Evolutionary conservation across 78 protist species (phyloP).

Genomic region (Mastigamoeba balamuthi): DNA sequence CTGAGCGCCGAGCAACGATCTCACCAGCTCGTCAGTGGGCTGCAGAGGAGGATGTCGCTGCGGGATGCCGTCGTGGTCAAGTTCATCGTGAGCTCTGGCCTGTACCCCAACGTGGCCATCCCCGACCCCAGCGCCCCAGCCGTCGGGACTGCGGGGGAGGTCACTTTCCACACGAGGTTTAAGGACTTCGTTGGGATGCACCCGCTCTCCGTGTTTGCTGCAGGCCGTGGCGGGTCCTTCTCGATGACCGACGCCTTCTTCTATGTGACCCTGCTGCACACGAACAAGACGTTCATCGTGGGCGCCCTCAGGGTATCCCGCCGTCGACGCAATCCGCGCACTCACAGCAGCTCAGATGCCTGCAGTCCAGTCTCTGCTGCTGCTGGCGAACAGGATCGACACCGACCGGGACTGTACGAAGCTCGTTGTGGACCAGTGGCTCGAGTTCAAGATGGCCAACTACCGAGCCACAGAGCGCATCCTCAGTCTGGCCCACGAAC

Average conservation of each 20-base stretch:
- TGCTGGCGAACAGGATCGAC: not conserved
- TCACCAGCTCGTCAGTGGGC: no score
- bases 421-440: not conserved
- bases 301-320: not conserved
- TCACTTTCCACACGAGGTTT: not conserved
- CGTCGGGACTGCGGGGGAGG: not conserved
- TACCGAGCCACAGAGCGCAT: not conserved
- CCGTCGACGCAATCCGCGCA: not conserved
- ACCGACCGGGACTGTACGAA: not conserved
- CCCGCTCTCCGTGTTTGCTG: not conserved
- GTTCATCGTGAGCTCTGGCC: not conserved
- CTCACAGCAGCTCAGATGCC: not conserved
- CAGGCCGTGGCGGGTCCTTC: no score
- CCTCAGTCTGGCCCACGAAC: not conserved
- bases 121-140: not conserved
- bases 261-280: not conserved
- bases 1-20: no score
- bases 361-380: not conserved
- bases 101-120: not conserved
- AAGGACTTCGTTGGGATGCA: not conserved
- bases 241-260: not conserved
- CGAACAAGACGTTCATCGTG: not conserved
- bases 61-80: no score
- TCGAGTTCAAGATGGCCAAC: not conserved
- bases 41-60: no score